A percentile compares a stretch with the other conserved stretches of the same genome.
These are phyloP conservation scores for Geotrichum fermentans DNA, from an alignment of 1,139 yeast species.

Conservation along the genomic window DNA sequence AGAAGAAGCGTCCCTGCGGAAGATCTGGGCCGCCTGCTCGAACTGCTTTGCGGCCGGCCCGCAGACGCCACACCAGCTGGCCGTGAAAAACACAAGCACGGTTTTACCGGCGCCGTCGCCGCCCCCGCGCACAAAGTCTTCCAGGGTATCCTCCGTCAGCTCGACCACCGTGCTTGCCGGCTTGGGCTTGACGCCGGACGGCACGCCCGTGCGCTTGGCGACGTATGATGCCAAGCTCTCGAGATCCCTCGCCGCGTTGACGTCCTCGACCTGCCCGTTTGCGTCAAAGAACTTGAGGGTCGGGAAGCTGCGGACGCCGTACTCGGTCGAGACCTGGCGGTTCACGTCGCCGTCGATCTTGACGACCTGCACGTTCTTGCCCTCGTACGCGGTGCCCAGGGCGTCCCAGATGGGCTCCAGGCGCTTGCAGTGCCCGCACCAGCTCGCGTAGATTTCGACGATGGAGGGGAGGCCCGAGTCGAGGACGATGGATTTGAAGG, in stretches of 20 bases:
- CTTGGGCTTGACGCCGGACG: constrained; percentile 28
- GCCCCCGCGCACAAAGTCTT: constrained; percentile 28
- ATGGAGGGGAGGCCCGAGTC: constrained; percentile 58
- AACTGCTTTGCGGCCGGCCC: constrained; percentile 58
- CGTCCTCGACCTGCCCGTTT: constrained; percentile 28
- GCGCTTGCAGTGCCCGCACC: constrained; percentile 78
- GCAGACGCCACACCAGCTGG: constrained; percentile 79
- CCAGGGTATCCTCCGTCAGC: background rate
- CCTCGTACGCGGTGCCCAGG: constrained; percentile 49
- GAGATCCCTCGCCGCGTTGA: constrained; percentile 41
- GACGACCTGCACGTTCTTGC: constrained; percentile 42
- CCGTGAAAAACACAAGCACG: constrained; percentile 49
- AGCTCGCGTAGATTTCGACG: constrained; percentile 70
- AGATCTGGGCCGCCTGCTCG: constrained; percentile 51
- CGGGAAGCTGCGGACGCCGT: constrained; percentile 60
- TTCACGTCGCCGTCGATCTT: constrained; percentile 66
- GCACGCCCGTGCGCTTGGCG: constrained; percentile 45
- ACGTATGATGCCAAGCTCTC: constrained; percentile 44
- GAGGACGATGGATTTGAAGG: constrained; percentile 52
- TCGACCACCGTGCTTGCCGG: constrained; percentile 37
- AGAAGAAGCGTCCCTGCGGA: background rate
- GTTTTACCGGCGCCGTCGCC: constrained; percentile 23
- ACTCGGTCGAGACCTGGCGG: constrained; percentile 50
- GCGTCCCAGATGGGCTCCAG: constrained; percentile 62
- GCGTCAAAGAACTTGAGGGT: constrained; percentile 53